Evolutionary conservation across 345 rosid species (phyloP).

Genomic region (Gossypium australe): DNA sequence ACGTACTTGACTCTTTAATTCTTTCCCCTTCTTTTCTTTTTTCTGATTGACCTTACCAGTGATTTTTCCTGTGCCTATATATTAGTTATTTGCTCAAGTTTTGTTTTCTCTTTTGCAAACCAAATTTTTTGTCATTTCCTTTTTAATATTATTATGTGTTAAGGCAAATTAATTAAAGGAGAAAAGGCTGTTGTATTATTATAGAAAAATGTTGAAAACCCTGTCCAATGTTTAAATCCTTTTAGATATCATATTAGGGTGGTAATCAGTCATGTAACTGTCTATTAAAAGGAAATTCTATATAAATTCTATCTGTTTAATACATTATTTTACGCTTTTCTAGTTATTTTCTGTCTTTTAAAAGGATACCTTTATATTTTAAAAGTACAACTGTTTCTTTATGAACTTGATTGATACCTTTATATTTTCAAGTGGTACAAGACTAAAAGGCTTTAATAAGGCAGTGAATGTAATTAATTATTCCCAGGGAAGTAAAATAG

Average conservation of each 20-base stretch:
- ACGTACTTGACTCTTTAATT: conserved; percentile 5
- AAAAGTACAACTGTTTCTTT: not conserved
- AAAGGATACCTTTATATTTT: not conserved
- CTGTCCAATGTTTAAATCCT: not conserved
- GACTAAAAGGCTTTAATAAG: not conserved
- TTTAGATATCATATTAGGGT: not conserved
- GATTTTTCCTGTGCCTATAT: not conserved
- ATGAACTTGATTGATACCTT: not conserved
- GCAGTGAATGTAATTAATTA: not conserved
- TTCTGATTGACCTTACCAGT: not conserved
- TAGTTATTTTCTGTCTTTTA: not conserved
- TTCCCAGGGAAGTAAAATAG: not conserved
- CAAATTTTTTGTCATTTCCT: not conserved
- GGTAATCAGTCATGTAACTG: too few species aligned
- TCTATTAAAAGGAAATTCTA: too few species aligned
- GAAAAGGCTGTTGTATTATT: not conserved
- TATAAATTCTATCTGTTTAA: too few species aligned
- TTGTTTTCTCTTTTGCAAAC: not conserved
- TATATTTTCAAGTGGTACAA: not conserved
- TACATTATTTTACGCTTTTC: not conserved
- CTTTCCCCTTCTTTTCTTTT: not conserved
- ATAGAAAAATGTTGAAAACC: not conserved
- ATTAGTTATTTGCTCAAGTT: not conserved
- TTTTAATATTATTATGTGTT: not conserved
- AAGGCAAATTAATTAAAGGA: not conserved